Conservation (phyloP, 306 rosid genomes). For the Dryas drummondii region DNA sequence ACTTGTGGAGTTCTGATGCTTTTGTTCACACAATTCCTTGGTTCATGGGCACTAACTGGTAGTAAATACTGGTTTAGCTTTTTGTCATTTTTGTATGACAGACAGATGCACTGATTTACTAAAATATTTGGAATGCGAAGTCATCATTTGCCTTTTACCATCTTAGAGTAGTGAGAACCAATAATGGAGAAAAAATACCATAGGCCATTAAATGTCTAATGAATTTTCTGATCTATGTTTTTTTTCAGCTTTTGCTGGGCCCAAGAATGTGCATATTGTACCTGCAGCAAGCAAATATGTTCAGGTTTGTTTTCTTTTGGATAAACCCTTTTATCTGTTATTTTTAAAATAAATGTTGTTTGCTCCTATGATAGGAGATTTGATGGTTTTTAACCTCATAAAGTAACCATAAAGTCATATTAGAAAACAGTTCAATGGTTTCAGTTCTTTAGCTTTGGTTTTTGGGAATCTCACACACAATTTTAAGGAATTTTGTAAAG, state of each 20-base stretch:
- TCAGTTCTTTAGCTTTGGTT: too few relatives aligned
- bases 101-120: background rate
- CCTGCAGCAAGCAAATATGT: conserved; percentile 84
- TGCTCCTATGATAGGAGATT: too few relatives aligned
- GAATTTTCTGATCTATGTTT: conserved; percentile 1
- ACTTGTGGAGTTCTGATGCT: conserved; percentile 75
- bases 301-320: conserved; percentile 54
- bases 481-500: too few relatives aligned
- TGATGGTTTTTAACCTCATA: too few relatives aligned
- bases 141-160: too few relatives aligned
- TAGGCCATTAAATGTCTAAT: conserved; percentile 32
- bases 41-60: conserved; percentile 75
- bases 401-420: too few relatives aligned
- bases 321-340: background rate
- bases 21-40: conserved; percentile 65
- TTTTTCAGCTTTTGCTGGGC: conserved; percentile 76
- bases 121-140: too few relatives aligned
- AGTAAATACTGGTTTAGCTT: conserved; percentile 23
- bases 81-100: background rate
- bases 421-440: too few relatives aligned
- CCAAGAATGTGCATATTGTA: conserved; percentile 59
- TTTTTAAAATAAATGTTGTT: background rate
- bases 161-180: too few relatives aligned
- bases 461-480: too few relatives aligned
- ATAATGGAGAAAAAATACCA: conserved; percentile 11